These are phyloP conservation scores for Pestalotiopsis sp. DNA, from an alignment of 2,329 filamentous ascomycete species.

Conservation along the genomic window DNA sequence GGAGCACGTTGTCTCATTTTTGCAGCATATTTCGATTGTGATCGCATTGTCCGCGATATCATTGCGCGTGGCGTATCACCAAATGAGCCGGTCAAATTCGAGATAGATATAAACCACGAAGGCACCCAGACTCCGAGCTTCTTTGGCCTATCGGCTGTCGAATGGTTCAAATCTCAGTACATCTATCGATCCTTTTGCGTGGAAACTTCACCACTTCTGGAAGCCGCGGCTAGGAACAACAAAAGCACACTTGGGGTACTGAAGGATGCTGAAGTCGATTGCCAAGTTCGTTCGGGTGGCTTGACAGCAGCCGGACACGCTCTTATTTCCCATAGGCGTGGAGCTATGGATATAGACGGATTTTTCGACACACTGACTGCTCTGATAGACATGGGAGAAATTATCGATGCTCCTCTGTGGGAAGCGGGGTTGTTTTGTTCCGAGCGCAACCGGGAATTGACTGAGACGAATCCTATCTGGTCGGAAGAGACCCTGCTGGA, in stretches of 20 bases:
- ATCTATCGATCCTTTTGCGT: too few relatives aligned
- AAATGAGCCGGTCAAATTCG: not conserved
- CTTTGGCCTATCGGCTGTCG: not conserved
- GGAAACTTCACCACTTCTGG: not conserved
- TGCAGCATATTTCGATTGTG: not conserved
- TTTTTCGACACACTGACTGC: not conserved
- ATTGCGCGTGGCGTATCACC: not conserved
- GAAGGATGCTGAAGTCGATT: not conserved
- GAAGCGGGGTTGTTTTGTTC: too few relatives aligned
- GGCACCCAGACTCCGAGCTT: not conserved
- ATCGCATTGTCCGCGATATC: not conserved
- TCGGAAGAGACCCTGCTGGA: not conserved
- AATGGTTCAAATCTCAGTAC: not conserved
- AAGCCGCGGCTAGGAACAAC: not conserved
- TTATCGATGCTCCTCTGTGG: not conserved
- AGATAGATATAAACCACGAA: not conserved
- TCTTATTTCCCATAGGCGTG: not conserved
- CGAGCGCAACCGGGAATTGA: too few relatives aligned
- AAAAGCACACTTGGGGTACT: not conserved
- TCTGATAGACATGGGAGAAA: not conserved
- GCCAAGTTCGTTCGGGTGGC: not conserved
- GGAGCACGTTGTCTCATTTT: not conserved
- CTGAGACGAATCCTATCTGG: not conserved
- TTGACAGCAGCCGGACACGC: not conserved
- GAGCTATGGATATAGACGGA: not conserved